A percentile compares a stretch with the other conserved stretches of the same genome.
Evolutionary conservation across 2,329 filamentous ascomycete species (phyloP).

Genomic region (Ophiosphaerella narmari): DNA sequence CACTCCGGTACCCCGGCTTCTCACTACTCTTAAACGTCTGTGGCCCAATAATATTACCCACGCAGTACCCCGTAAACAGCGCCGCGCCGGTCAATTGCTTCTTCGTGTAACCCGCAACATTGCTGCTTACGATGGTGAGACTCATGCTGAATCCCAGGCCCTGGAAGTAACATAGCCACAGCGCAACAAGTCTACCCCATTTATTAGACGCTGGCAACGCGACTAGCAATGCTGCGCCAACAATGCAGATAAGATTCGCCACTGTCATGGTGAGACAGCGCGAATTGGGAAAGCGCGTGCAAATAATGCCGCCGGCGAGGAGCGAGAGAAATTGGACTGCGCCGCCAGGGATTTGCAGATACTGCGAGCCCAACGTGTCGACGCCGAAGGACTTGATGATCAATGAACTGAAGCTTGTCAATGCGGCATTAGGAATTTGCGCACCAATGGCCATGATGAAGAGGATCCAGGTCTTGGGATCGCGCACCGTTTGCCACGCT

Average conservation of each 20-base stretch:
- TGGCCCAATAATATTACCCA: slow-evolving; percentile 50
- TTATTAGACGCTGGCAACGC: slow-evolving; percentile 10
- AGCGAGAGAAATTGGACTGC: slow-evolving; percentile 48
- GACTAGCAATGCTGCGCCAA: slow-evolving; percentile 14
- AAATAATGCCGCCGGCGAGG: slow-evolving; percentile 22
- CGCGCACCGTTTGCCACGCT: slow-evolving; percentile 51
- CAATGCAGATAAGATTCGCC: slow-evolving; percentile 18
- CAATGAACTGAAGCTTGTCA: slow-evolving; percentile 58
- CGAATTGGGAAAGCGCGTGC: slow-evolving; percentile 16
- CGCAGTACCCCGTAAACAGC: slow-evolving; percentile 49
- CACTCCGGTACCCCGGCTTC: slow-evolving; percentile 39
- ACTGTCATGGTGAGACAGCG: slow-evolving; percentile 27
- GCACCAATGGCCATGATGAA: slow-evolving; percentile 52
- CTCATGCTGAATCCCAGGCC: slow-evolving; percentile 31
- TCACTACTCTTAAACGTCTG: slow-evolving; percentile 48
- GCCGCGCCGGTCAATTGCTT: slow-evolving; percentile 61
- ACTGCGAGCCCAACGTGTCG: slow-evolving; percentile 83
- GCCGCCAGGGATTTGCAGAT: slow-evolving; percentile 65
- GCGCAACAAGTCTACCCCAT: slow-evolving; percentile 38
- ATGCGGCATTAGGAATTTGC: slow-evolving; percentile 61
- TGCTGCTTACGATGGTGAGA: slow-evolving; percentile 49
- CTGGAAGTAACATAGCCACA: slow-evolving; percentile 51
- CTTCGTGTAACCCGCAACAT: slow-evolving; percentile 46
- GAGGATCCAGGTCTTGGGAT: slow-evolving; percentile 48
- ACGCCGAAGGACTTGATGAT: slow-evolving; percentile 72